Base-by-base conservation (phyloP, 345 rosid genomes). In the Pugionium dolabratum region DNA sequence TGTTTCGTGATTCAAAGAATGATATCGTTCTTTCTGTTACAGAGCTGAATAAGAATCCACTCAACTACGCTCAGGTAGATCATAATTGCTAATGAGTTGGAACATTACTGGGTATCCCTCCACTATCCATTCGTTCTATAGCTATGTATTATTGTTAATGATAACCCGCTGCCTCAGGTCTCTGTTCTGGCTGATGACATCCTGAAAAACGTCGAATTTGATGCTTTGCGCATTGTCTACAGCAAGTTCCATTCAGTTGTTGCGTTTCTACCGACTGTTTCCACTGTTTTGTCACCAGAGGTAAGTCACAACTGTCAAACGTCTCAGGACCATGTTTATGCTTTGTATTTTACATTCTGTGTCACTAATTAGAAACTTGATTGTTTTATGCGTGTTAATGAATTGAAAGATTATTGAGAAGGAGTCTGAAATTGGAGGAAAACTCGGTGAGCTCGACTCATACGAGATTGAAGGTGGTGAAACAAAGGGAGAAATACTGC, bases 381-480 rank as follows among this genome's bases (percentile, higher is more conserved):
- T 58, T 7, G 4, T 41, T 7, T 41, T 11, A 65, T 26, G 4
- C 6, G 2, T 59, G 47, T 61, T 18, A 35, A 9, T 18, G 7
- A 65, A 59, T 64, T 55, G 67, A 29, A 61, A 94, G 97, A 69
- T 85, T 75, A 85, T 90, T 71, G 99, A 90, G 78, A 93, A 76
- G 72, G 97, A 90, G 61, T 67, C 92, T 67, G 99, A 90, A 66
- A 11, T 90, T 30, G 97, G 95, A 49, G 97, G 98, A 51, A 88
- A 71, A 80, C 87, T 94, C 54, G 95, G 95, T 35, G 92, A 84
- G n/a, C 85, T 94, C 1, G 99, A 94, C 79, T 81, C 84, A 9
- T 94, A 94, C 66, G 99, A 94, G 75, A 83, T 94, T 56, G 99
- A 94, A 91, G 99, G 99, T 28, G 87, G 90, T 67, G 97, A 90